Evolutionary conservation across 306 rosid genomes (phyloP), one percentile per base, ranked within the genome.

Genomic region (Vigna unguiculata): DNA sequence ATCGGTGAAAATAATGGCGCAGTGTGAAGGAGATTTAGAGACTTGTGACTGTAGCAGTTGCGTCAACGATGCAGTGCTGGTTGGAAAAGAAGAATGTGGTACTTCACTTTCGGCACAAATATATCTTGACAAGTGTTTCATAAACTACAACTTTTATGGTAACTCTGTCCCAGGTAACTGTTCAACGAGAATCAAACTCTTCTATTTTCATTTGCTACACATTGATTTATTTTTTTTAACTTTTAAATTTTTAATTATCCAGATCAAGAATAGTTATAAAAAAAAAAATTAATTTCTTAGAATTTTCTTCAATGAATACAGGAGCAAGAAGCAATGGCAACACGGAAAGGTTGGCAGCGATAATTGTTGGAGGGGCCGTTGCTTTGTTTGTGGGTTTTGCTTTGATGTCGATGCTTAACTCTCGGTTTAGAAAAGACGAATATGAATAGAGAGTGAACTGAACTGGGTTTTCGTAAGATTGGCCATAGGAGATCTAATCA

Each of bases 21-120:
- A 88, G 71, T 94, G 98, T 70, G 91, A 78, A 41, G 85, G 82
- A 19, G 88, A 79, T 55, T 67, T 82, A 34, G 87, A 84, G 0
- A 64, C 13, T 40, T 91, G 97, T 41, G 89, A 78, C 2, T 94
- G 98, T 57, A 84, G 81, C 1, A 80, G 71, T 74, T 94, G 98
- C 38, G 86, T 94, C 1, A 69, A 58, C 38, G 46, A 71, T 17
- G 98, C 97, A 4, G 84, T 80, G 22, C 65, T 69, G 65, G 53
- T 86, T 66, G 93, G 87, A 5, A 63, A 53, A 49, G 84, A 81
- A 43, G 83, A 89, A 38, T 94, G 98, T 14, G 75, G 70, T 2
- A 14, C 8, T 19, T 75, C 97, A 2, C 32, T 83, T 67, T 86
- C 87, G 0, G 98, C 78, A 6, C 76, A 84, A n/a, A 81, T 92